Percentiles rank a stretch among this genome's conserved stretches.
Conservation (phyloP, 441 rosid species). For the Gossypium davidsonii region DNA sequence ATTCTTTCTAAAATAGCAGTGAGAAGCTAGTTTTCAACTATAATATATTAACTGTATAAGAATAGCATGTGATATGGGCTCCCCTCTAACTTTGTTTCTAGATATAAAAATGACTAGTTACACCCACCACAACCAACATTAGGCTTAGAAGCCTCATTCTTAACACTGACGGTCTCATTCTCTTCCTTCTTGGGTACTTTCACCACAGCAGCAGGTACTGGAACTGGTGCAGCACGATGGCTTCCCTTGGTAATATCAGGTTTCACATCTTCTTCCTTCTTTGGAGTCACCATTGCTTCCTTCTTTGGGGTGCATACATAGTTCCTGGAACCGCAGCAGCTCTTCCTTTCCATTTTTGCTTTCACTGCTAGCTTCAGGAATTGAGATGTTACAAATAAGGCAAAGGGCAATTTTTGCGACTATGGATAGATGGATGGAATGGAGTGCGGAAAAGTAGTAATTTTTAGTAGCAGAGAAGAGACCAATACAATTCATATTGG, state of each 20-base stretch:
- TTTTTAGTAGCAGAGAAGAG: no score
- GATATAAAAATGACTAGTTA: not conserved
- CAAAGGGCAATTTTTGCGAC: no score
- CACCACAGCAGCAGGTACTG: not conserved
- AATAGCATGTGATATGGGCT: no score
- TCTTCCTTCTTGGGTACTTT: not conserved
- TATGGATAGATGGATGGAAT: no score
- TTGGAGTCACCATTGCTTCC: not conserved
- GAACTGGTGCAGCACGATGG: not conserved
- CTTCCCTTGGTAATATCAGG: not conserved
- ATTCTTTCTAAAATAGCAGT: no score
- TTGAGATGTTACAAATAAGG: no score
- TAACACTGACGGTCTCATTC: not conserved
- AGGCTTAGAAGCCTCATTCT: constrained; percentile 6
- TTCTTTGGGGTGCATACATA: not conserved
- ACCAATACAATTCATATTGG: no score
- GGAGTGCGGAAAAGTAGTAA: no score
- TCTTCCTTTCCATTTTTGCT: not conserved
- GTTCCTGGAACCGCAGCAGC: not conserved
- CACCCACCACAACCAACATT: not conserved
- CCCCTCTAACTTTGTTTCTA: no score
- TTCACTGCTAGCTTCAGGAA: no score
- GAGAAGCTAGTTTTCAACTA: no score
- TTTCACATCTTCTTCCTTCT: not conserved
- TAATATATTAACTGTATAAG: no score